phyloP scores from a whole-genome alignment of 352 stramenopile species.

The Pythium utonaiense region DNA sequence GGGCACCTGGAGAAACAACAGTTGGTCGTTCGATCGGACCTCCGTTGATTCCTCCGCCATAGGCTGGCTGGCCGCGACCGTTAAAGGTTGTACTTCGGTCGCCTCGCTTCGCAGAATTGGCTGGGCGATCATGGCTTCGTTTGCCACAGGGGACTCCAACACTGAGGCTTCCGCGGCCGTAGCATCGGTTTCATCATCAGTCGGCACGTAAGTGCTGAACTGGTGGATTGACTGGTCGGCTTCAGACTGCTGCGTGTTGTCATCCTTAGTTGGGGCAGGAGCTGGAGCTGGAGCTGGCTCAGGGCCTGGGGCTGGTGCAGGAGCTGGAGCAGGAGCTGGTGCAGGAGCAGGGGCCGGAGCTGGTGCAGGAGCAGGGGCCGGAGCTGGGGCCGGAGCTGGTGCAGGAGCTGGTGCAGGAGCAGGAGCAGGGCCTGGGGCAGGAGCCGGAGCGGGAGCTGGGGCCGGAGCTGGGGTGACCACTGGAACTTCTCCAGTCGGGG shows the following conservation, averaged over 20 bases:
- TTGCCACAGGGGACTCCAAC: too few species aligned
- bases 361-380: background rate
- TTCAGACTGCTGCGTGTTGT: conserved; percentile 4
- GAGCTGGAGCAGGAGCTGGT: background rate
- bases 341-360: background rate
- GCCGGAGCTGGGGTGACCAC: conserved; percentile 11
- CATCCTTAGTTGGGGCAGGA: background rate
- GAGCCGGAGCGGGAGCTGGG: background rate
- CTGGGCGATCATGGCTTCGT: too few species aligned
- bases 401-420: background rate
- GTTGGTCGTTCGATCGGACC: background rate
- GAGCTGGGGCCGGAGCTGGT: background rate
- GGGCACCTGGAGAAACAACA: background rate
- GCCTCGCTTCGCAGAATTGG: too few species aligned
- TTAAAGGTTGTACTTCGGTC: too few species aligned
- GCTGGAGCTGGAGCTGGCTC: background rate
- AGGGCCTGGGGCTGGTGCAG: background rate
- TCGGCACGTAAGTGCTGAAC: background rate
- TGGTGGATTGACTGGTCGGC: conserved; percentile 4
- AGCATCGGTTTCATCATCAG: background rate
- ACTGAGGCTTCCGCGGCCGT: background rate
- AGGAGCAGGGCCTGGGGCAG: background rate
- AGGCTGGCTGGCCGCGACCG: background rate
- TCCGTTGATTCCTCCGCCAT: background rate
- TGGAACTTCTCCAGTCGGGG: background rate